Evolutionary conservation across 768 basidiomycete species (phyloP).

Genomic region (Lyophyllum shimeji): DNA sequence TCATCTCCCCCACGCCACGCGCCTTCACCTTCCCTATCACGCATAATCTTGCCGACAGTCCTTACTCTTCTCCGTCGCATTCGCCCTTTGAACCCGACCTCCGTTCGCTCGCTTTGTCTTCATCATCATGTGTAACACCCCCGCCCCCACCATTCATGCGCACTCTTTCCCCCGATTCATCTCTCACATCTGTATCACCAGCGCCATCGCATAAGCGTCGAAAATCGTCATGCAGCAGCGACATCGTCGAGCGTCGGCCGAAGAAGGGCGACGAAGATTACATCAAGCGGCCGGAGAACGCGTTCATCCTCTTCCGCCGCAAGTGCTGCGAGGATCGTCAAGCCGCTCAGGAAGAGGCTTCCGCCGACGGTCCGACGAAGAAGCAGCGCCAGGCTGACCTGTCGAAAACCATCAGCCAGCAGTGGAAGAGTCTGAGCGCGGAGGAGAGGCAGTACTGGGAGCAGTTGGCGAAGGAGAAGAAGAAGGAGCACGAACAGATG

Average conservation of each 20-base stretch:
- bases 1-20: slow-evolving; percentile 72
- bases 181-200: slow-evolving; percentile 36
- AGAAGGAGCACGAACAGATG: slow-evolving; percentile 74
- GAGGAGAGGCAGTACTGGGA: slow-evolving; percentile 78
- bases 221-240: slow-evolving; percentile 47
- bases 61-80: slow-evolving; percentile 62
- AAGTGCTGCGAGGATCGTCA: slow-evolving; percentile 76
- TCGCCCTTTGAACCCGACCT: slow-evolving; percentile 78
- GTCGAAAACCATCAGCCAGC: slow-evolving; percentile 78
- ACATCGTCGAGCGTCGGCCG: slow-evolving; percentile 53
- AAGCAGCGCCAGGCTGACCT: slow-evolving; percentile 71
- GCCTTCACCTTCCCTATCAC: slow-evolving; percentile 66
- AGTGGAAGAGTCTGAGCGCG: slow-evolving; percentile 68
- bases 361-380: slow-evolving; percentile 48
- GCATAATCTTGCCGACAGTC: slow-evolving; percentile 66
- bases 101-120: slow-evolving; percentile 48
- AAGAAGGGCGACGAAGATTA: slow-evolving; percentile 81
- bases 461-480: slow-evolving; percentile 73
- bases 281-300: slow-evolving; percentile 82
- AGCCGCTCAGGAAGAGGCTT: slow-evolving; percentile 48
- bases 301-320: slow-evolving; percentile 82
- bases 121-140: slow-evolving; percentile 35
- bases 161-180: slow-evolving; percentile 44
- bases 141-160: slow-evolving; percentile 34
- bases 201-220: slow-evolving; percentile 48